A percentile compares a stretch with the other conserved stretches of the same genome.
Conservation (phyloP, 1,139 yeast species). For the Sugiyamaella pinicola region DNA sequence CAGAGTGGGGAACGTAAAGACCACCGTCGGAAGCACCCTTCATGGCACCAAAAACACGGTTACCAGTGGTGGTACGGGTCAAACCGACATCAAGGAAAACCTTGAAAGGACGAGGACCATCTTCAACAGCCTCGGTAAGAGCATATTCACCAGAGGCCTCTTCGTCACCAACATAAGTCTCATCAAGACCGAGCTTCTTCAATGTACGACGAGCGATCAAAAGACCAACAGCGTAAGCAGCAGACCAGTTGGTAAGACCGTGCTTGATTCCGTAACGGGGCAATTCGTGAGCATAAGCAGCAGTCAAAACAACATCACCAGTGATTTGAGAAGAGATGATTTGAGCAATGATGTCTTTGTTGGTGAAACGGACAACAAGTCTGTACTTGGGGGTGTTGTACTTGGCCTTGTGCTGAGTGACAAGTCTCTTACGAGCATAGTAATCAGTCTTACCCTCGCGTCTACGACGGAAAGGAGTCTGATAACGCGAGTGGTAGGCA, state of each 20-base stretch:
- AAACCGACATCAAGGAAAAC: constrained; percentile 99
- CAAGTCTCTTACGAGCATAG: constrained; percentile 99
- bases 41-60: constrained; percentile 98
- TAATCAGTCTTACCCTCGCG: constrained; percentile 99
- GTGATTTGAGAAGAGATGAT: constrained; percentile 94
- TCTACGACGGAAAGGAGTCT: constrained; percentile 99
- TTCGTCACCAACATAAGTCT: constrained; percentile 98
- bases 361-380: constrained; percentile 99
- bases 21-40: constrained; percentile 99
- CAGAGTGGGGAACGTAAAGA: constrained; percentile 97
- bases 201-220: constrained; percentile 99
- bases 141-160: constrained; percentile 99
- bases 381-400: constrained; percentile 99
- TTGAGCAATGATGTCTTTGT: constrained; percentile 99
- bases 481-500: constrained; percentile 99
- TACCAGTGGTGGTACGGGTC: constrained; percentile 99
- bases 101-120: constrained; percentile 99
- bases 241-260: constrained; percentile 99
- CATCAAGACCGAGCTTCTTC: constrained; percentile 97
- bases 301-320: constrained; percentile 94
- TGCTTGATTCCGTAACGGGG: constrained; percentile 97
- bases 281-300: constrained; percentile 99
- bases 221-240: constrained; percentile 99
- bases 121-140: constrained; percentile 99
- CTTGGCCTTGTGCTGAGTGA: constrained; percentile 99